phyloP scores from a whole-genome alignment of 176 grass and related monocot species.

The Themeda triandra region DNA sequence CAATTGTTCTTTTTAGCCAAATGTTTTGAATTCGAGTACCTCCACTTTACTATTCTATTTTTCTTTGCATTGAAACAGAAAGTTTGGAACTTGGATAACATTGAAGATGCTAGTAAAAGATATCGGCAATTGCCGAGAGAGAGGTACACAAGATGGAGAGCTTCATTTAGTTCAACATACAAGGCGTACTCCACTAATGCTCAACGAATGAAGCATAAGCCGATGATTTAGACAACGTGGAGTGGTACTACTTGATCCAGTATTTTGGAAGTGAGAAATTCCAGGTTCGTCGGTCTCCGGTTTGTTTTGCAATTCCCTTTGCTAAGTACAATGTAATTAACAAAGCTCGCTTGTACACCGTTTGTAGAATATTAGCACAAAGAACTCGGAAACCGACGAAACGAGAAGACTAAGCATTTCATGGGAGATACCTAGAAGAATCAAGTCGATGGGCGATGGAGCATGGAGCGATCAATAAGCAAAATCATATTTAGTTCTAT shows the following conservation, averaged over 20 bases:
- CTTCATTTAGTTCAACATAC: not conserved
- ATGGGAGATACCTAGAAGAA: not conserved
- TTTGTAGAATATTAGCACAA: no score
- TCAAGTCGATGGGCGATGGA: not conserved
- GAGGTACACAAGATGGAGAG: not conserved
- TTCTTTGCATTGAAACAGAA: not conserved
- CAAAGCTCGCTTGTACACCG: no score
- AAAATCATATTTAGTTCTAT: not conserved
- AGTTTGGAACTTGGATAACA: not conserved
- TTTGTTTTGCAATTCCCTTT: not conserved
- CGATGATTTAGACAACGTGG: not conserved
- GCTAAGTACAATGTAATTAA: not conserved
- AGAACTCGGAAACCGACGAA: no score
- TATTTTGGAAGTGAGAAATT: not conserved
- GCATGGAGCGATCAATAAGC: not conserved
- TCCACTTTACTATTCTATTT: not conserved
- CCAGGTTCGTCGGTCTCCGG: not conserved
- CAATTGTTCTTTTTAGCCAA: not conserved
- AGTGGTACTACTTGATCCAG: not conserved
- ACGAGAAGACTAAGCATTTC: no score
- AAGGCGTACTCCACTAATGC: not conserved
- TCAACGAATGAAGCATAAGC: not conserved
- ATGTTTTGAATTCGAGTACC: not conserved
- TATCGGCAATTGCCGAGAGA: not conserved
- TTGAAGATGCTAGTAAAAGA: slow-evolving; percentile 1